Evolutionary conservation across 345 rosid genomes (phyloP), one percentile per base, ranked within the genome.

Genomic region (Sisymbrium irio): DNA sequence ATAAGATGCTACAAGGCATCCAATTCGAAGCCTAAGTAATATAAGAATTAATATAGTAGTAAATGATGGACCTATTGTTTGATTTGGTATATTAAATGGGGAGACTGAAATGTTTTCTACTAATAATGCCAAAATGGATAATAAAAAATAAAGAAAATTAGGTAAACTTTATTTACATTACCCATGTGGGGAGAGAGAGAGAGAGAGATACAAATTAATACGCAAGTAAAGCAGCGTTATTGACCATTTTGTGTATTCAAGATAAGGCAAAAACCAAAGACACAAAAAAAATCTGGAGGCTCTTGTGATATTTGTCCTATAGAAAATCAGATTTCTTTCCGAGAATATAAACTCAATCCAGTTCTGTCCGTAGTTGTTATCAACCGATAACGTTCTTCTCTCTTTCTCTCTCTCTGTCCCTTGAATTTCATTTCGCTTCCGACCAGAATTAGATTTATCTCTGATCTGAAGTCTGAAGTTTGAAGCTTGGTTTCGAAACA

Each of bases 171-270:
- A 14, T 2, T 46, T 27, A 53, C 39, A 44, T 55, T 25, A 54
- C 2, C 2, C 71, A 73, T 63, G 64, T 72, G 70, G 40, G 5
- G 18, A 10, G 40, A 51, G 25, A 20, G 14, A 11, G 2, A 3
- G 17, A 7, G 46, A 30, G 27, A 53, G 14, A 64, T 73, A 73
- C 59, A 73, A 65, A 44, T 45, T 28, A 58, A 50, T 50, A 74
- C 53, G 72, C 78, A 66, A 65, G 58, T 36, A 57, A 65, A 56
- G 33, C 50, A 47, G 39, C 58, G 61, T 67, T 30, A 53, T 59
- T 75, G 72, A 74, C 72, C 40, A 36, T 74, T 58, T 32, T 49
- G 46, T 54, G 42, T 32, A 50, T 54, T 44, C 64, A 69, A 69
- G 75, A 69, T 76, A 69, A 76, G 70, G 74, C 47, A n/a, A 45